Percentiles rank a stretch among this genome's conserved stretches.
Evolutionary conservation across 2,329 filamentous ascomycete genomes (phyloP).

Genomic region (Exophiala oligosperma): DNA sequence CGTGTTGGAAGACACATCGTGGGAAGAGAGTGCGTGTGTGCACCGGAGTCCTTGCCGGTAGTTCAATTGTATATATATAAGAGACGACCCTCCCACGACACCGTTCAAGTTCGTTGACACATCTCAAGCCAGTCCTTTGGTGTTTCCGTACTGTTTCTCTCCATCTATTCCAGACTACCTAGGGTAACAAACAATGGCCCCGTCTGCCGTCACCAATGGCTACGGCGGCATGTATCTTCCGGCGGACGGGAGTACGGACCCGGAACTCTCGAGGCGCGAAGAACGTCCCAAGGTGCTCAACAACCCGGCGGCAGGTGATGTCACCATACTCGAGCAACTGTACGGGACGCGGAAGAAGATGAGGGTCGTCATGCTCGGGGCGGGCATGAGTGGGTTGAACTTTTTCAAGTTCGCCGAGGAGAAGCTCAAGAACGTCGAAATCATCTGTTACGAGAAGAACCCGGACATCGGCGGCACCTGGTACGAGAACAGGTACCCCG

Average conservation of each 20-base stretch:
- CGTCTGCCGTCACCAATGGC: constrained; percentile 9
- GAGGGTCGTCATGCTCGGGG: constrained; percentile 22
- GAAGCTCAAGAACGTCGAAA: constrained; percentile 17
- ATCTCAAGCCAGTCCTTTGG: too few relatives aligned
- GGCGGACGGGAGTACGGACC: constrained; percentile 8
- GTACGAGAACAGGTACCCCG: constrained; percentile 37
- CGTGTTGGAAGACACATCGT: too few relatives aligned
- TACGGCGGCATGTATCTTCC: constrained; percentile 19
- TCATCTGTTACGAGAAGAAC: constrained; percentile 35
- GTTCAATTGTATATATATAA: too few relatives aligned
- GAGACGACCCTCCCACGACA: too few relatives aligned
- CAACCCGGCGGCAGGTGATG: constrained; percentile 13
- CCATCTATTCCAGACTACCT: not conserved
- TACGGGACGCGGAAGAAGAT: constrained; percentile 24
- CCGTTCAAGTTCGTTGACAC: too few relatives aligned
- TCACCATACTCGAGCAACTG: constrained; percentile 18
- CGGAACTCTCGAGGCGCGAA: constrained; percentile 4
- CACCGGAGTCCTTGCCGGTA: too few relatives aligned
- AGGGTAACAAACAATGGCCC: constrained; percentile 5
- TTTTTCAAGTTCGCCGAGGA: constrained; percentile 15
- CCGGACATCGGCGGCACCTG: constrained; percentile 38
- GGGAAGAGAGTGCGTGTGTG: too few relatives aligned
- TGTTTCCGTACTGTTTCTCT: too few relatives aligned
- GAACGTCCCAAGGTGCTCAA: constrained; percentile 9
- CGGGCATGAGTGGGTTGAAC: constrained; percentile 15